Conservation (phyloP, 495 filamentous ascomycete genomes). For the Hypoxylon subgilvum region DNA sequence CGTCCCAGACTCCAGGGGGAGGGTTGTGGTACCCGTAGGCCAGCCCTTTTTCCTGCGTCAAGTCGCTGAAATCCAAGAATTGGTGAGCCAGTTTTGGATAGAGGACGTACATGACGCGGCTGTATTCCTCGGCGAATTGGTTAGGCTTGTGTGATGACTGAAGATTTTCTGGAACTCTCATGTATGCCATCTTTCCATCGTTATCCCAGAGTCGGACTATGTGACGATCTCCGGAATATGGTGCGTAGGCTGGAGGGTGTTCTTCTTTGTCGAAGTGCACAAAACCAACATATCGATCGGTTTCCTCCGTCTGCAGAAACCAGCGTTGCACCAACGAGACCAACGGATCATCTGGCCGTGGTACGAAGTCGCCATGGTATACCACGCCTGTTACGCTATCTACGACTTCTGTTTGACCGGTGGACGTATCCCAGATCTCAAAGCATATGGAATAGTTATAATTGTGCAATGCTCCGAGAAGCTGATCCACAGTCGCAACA, state of each 20-base stretch:
- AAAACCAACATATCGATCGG: slow-evolving; percentile 17
- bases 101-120: slow-evolving; percentile 17
- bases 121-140: slow-evolving; percentile 29
- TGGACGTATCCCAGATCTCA: slow-evolving; percentile 25
- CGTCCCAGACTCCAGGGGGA: slow-evolving; percentile 16
- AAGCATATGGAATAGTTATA: slow-evolving; percentile 25
- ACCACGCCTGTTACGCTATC: slow-evolving; percentile 10
- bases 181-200: slow-evolving; percentile 19
- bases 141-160: slow-evolving; percentile 9
- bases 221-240: slow-evolving; percentile 9
- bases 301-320: background rate
- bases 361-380: background rate
- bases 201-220: slow-evolving; percentile 26
- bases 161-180: slow-evolving; percentile 24
- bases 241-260: slow-evolving; percentile 16
- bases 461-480: slow-evolving; percentile 4
- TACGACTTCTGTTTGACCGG: background rate
- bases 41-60: background rate
- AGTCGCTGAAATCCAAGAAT: too few species aligned
- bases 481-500: slow-evolving; percentile 10
- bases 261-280: slow-evolving; percentile 21
- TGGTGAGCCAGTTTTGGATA: slow-evolving; percentile 3
- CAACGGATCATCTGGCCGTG: background rate
- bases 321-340: slow-evolving; percentile 6
- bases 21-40: slow-evolving; percentile 32